Evolutionary conservation across 768 basidiomycete genomes (phyloP), one percentile per base, ranked within the genome.

Genomic region (Hypholoma fasciculare): DNA sequence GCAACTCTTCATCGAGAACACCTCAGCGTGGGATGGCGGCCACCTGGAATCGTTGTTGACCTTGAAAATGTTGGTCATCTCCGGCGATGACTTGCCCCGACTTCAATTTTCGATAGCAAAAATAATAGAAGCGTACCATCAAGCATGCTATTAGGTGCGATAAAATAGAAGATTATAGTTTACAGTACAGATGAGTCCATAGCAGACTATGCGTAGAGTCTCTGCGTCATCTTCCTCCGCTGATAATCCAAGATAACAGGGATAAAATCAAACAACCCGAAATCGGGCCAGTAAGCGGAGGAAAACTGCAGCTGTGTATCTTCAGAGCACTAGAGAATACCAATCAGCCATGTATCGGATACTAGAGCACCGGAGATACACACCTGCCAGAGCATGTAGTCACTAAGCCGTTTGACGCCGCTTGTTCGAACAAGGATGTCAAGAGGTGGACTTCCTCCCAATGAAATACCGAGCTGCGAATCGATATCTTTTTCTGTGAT

Each of bases 371-470:
- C 19, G 39, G 26, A 37, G 11, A 12, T 9, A 19, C 85, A 57
- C 56, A 91, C 96, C 90, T 99, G 97, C 97, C 96, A 99, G 14
- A 96, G 83, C 69, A 98, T 71, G 68, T 87, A 99, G 64, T 97
- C 94, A 66, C 92, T 94, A 20, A 97, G 73, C 3, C 94, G 82
- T 57, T 84, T 88, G 5, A 96, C 97, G 11, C 95, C 94, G 51
- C 93, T 94, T 0, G 96, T 97, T 42, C 97, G 84, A 19, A 99
- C 78, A 52, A 98, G 82, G 48, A 99, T 83, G 66, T 98, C 96
- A 0, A 97, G 76, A 11, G 93, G 92, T 12, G 90, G 91, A 64
- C 86, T 90, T 17, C 82, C 86, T 12, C 71, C 84, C 26, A 77
- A 73, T 1, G 81, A 76, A 0, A 89, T 92, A 73, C 89, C 83